Base-by-base conservation (phyloP, 2,329 filamentous ascomycete genomes). In the Penicillium thymicola region DNA sequence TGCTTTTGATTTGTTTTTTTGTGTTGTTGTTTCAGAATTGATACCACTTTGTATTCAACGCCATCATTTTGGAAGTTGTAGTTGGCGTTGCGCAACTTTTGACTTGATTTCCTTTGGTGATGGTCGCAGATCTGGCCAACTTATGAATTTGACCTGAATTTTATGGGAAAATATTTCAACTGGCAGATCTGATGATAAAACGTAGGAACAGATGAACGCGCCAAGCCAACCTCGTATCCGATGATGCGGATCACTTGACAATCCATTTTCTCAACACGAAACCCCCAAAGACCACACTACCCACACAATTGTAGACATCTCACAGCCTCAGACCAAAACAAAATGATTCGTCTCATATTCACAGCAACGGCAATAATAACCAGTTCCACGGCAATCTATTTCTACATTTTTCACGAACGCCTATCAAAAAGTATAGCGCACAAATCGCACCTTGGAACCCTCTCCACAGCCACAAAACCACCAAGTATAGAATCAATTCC, bases 401-500 rank as follows among this genome's bases (percentile, higher is more conserved):
- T 70, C 43, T 66, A 67, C 54, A 46, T 62, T 10, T 56, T 62
- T 44, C 69, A 71, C 52, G 52, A 55, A 7, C 59, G 59, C 21
- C 60, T 71, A 16, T 59, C 63, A 18, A 51, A 65, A 16, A 61
- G 65, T n/a, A 56, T 71, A 44, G 51, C 59, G 6, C 66, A 70
- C 50, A 55, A 46, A 7, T 50, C 60, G 10, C 58, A 62, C 21
- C 28, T 36, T 30, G 66, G 67, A 21, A 60, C 55, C 2, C 62
- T 69, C 13, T 51, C 59, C 18, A 4, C 27, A 13, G 21, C 40
- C 4, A 49, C 59, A 14, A 46, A 58, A 23, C 57, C 62, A 2
- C 32, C 50, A 9, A 59, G 50, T 16, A 62, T 72, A 44, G 42
- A 59, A 16, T 66, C 70, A 2, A 57, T 72, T 10, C 68, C 70